Conservation (phyloP, 2,329 filamentous ascomycete species). For the Pseudocercospora vitis region DNA sequence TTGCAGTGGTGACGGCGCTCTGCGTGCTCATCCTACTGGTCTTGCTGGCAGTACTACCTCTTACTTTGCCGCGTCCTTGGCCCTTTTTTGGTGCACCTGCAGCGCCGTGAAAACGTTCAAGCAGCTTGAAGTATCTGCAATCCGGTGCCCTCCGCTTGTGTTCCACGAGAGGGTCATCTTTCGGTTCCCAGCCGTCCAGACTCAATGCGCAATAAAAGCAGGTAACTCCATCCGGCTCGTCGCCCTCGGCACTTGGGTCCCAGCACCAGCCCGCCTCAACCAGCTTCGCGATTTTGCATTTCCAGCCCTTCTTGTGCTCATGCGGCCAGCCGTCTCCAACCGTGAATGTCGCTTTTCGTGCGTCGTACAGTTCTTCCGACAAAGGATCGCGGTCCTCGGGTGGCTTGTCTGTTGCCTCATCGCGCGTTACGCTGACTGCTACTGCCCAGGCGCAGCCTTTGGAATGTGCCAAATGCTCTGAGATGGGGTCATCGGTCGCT, state of each 20-base stretch:
- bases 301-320: constrained; percentile 82
- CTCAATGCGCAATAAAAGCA: constrained; percentile 89
- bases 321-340: constrained; percentile 73
- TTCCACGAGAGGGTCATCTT: constrained; percentile 88
- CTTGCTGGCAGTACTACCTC: constrained; percentile 58
- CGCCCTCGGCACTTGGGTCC: constrained; percentile 72
- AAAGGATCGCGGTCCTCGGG: constrained; percentile 71
- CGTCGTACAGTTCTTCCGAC: constrained; percentile 68
- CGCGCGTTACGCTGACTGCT: constrained; percentile 52
- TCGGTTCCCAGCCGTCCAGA: constrained; percentile 90
- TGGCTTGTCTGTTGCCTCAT: constrained; percentile 60
- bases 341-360: constrained; percentile 80
- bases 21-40: constrained; percentile 63
- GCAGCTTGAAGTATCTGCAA: constrained; percentile 79
- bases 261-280: constrained; percentile 93
- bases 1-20: constrained; percentile 31
- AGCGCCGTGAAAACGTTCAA: constrained; percentile 44
- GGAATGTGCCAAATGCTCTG: constrained; percentile 82
- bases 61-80: constrained; percentile 28
- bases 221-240: constrained; percentile 77
- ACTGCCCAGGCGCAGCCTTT: constrained; percentile 85
- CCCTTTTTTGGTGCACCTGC: constrained; percentile 34
- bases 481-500: constrained; percentile 74
- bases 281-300: constrained; percentile 87
- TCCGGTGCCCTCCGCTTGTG: constrained; percentile 75